Percentiles rank a stretch among this genome's conserved stretches.
phyloP scores from a whole-genome alignment of 2,329 filamentous ascomycete genomes.

The Pseudopithomyces chartarum region DNA sequence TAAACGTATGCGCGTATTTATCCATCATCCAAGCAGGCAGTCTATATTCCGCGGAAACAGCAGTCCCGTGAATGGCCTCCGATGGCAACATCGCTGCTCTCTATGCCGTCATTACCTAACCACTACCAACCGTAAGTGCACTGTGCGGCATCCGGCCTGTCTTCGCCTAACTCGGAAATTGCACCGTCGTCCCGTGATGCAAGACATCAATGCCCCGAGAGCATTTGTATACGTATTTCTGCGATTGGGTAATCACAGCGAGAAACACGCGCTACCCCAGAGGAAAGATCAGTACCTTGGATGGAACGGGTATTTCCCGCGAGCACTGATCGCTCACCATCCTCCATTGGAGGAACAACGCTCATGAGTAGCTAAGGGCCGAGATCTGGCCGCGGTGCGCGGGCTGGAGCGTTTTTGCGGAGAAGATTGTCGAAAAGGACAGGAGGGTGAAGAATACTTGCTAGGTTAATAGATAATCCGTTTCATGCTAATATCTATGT shows the following conservation, averaged over 20 bases:
- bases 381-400: too few species aligned
- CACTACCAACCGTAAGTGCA: not conserved
- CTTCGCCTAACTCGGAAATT: not conserved
- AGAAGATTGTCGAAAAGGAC: too few species aligned
- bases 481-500: too few species aligned
- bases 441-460: too few species aligned
- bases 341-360: not conserved
- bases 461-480: too few species aligned
- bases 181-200: not conserved
- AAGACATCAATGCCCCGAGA: not conserved
- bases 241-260: not conserved
- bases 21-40: not conserved
- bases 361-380: not conserved
- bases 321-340: not conserved
- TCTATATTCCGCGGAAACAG: not conserved
- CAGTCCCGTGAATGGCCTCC: not conserved
- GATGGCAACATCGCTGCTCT: not conserved
- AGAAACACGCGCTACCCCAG: not conserved
- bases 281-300: too few species aligned
- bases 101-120: not conserved
- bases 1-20: not conserved
- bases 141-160: too few species aligned
- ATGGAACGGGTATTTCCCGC: too few species aligned
- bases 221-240: not conserved
- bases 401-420: too few species aligned